Conservation (phyloP, 306 rosid species). For the Arachis stenosperma region DNA sequence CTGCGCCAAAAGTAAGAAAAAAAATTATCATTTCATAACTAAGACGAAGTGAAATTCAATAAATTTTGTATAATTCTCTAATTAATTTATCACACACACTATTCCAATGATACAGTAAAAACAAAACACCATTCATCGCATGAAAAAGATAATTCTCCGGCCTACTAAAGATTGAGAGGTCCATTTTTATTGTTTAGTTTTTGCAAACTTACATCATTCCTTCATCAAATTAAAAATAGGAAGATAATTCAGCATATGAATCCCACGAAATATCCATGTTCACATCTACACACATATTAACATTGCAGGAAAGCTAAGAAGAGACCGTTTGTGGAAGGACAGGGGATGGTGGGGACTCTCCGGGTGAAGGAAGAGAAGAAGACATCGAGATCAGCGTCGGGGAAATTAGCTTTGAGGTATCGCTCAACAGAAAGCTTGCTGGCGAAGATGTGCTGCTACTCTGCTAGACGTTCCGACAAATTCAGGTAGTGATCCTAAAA, state of each 20-base stretch:
- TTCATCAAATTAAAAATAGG: neutral
- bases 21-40: neutral
- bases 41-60: neutral
- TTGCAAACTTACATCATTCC: neutral
- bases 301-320: neutral
- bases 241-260: neutral
- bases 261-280: no score
- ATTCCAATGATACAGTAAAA: neutral
- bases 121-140: neutral
- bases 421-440: slow-evolving; percentile 80
- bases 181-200: neutral
- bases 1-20: neutral
- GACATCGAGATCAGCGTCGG: slow-evolving; percentile 47
- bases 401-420: slow-evolving; percentile 52
- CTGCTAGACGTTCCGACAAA: slow-evolving; percentile 52
- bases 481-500: slow-evolving; percentile 80
- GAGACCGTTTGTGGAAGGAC: slow-evolving; percentile 52
- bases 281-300: no score
- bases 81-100: neutral
- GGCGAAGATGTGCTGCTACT: slow-evolving; percentile 44
- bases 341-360: slow-evolving; percentile 64
- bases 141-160: slow-evolving; percentile 34
- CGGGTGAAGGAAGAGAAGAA: slow-evolving; percentile 77
- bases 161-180: slow-evolving; percentile 26
- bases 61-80: neutral